Conservation (phyloP, 345 rosid genomes). For the Lagerstroemia speciosa region DNA sequence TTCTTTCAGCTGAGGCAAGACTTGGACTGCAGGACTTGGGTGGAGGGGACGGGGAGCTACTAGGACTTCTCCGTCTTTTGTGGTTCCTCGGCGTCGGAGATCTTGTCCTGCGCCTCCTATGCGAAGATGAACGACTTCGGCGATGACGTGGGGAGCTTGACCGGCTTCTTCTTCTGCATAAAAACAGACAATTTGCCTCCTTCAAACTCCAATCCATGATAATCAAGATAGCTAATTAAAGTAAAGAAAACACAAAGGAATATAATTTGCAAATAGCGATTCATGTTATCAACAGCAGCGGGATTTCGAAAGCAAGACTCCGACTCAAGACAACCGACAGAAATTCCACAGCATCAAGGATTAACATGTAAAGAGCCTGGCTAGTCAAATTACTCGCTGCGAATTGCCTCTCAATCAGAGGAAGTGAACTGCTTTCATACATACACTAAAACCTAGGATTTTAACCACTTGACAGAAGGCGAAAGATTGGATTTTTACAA, state of each 20-base stretch:
- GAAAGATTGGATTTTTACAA: not conserved
- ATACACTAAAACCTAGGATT: not conserved
- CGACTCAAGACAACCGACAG: no score
- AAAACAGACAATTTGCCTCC: not conserved
- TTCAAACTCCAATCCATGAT: not conserved
- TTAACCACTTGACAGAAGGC: not conserved
- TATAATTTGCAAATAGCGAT: not conserved
- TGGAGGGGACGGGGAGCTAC: slow-evolving; percentile 39
- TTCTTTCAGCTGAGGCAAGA: slow-evolving; percentile 22
- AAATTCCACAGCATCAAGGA: no score
- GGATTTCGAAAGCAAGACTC: not conserved
- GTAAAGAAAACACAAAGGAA: not conserved
- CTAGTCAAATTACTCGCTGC: no score
- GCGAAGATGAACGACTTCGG: slow-evolving; percentile 34
- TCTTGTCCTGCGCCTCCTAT: slow-evolving; percentile 49
- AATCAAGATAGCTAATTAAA: not conserved
- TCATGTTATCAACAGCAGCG: no score
- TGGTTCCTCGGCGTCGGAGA: slow-evolving; percentile 53
- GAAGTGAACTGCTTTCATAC: not conserved
- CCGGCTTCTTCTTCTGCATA: slow-evolving; percentile 38
- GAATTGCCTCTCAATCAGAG: no score
- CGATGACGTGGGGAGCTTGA: slow-evolving; percentile 32
- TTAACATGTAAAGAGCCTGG: no score
- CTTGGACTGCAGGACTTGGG: slow-evolving; percentile 28
- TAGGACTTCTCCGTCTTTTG: slow-evolving; percentile 30